Base-by-base conservation (phyloP, 192 early-diverging fungal genomes). In the Spizellomyces punctatus region DNA sequence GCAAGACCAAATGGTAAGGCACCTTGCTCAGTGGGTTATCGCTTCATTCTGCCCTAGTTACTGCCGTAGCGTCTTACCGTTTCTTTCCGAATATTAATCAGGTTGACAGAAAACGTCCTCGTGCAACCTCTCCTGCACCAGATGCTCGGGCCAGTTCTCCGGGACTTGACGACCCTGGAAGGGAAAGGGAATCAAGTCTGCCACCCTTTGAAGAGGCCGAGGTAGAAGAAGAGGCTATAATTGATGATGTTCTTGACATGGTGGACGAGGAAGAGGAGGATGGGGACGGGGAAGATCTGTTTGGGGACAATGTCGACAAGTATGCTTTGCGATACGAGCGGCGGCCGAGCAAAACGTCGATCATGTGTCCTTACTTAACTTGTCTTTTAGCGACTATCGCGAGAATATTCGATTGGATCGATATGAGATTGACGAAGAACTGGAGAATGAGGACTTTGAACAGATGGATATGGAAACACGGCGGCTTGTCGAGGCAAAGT, bases 251-350 rank as follows among this genome's bases (percentile, higher is more conserved):
- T 10, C 17, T 66, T 49, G 73, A 74, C 45, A 47, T 71, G 19
- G n/a, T 81, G 41, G 82, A 83, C 10, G 72, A 78, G 41, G 82
- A 76, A 46, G 85, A 82, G 49, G 85, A 86, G 46, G 91, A 92
- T 14, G 91, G 86, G 36, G 89, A 93, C 59, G 97, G 95, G 12
- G 94, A 95, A 74, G 94, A 99, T 81, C 82, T 99, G 72, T 95
- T 94, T 83, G 93, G 90, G 10, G 88, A 89, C 19, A 85, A 86
- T 57, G 88, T 96, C 84, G 92, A 94, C 67, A 85, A 83, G 92
- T 94, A 85, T 71, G 78, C 60, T 16, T 64, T 41, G 27, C 27
- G 27, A 36, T 3, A 36, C 27, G 27, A 36, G 27, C 27, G 27
- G 27, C 27, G 1, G 27, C 27, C 0, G 1, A 36, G 27, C 27